These are phyloP conservation scores for Solanum tarapatanum DNA, from an alignment of 257 asterid genomes.

Conservation along the genomic window DNA sequence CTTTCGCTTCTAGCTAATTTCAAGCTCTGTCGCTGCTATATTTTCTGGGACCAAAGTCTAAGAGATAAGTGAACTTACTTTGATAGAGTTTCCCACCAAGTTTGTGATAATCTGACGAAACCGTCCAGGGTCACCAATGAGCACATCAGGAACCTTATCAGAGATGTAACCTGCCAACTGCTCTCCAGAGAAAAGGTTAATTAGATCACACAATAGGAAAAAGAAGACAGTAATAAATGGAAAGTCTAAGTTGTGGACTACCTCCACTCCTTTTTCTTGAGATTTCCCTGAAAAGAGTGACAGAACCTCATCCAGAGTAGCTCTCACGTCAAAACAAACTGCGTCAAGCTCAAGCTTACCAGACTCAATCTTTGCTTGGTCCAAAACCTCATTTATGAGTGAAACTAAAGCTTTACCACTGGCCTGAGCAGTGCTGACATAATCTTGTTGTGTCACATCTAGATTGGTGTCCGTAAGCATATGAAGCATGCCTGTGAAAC, in stretches of 20 bases:
- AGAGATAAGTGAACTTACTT: slow-evolving; percentile 36
- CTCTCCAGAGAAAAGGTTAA: slow-evolving; percentile 5
- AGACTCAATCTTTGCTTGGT: slow-evolving; percentile 96
- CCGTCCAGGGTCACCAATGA: slow-evolving; percentile 94
- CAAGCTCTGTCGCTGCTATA: neutral
- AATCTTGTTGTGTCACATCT: slow-evolving; percentile 94
- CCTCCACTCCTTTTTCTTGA: slow-evolving; percentile 91
- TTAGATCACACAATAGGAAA: slow-evolving; percentile 8
- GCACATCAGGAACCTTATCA: slow-evolving; percentile 56
- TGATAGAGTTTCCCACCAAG: slow-evolving; percentile 88
- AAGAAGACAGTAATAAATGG: neutral
- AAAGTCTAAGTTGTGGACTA: slow-evolving; percentile 9
- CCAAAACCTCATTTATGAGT: slow-evolving; percentile 91
- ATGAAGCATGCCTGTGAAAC: slow-evolving; percentile 76
- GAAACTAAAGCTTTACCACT: slow-evolving; percentile 97
- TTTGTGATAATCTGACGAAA: slow-evolving; percentile 86
- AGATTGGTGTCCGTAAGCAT: slow-evolving; percentile 94
- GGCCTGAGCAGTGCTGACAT: slow-evolving; percentile 90
- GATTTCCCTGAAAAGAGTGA: slow-evolving; percentile 80
- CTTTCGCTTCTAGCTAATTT: neutral
- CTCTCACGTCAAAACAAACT: slow-evolving; percentile 30
- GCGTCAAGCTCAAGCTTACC: slow-evolving; percentile 98
- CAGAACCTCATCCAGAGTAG: slow-evolving; percentile 35
- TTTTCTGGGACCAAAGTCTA: neutral
- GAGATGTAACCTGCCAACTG: slow-evolving; percentile 93